These are phyloP conservation scores for Fonsecaea pedrosoi DNA, from an alignment of 2,329 filamentous ascomycete genomes.

Conservation along the genomic window DNA sequence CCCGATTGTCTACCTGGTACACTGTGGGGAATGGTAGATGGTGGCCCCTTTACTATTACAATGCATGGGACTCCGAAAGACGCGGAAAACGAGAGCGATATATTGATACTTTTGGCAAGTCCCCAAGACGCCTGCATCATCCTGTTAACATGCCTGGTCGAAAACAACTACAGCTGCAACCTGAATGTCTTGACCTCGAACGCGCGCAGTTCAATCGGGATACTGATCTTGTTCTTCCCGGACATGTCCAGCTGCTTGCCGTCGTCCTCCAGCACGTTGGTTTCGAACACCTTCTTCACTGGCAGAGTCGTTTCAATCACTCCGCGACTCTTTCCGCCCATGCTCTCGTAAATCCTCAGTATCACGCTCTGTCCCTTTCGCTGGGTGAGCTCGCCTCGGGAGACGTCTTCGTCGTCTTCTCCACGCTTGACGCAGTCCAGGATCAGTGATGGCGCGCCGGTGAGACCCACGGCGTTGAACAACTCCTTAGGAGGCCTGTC, in stretches of 20 bases:
- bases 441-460: constrained; percentile 71
- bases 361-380: constrained; percentile 80
- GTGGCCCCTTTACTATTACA: background rate
- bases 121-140: background rate
- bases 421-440: constrained; percentile 92
- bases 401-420: constrained; percentile 79
- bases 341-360: constrained; percentile 82
- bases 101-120: constrained; percentile 7
- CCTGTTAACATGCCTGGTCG: background rate
- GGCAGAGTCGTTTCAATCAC: constrained; percentile 71
- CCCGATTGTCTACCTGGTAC: background rate
- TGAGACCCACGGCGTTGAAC: constrained; percentile 69
- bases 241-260: constrained; percentile 67
- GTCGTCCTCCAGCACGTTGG: constrained; percentile 89
- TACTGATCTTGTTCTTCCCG: constrained; percentile 48
- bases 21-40: background rate
- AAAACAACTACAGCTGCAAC: constrained; percentile 58
- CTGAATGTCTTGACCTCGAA: constrained; percentile 88
- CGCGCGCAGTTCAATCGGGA: constrained; percentile 71
- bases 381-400: constrained; percentile 63
- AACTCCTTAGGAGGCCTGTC: constrained; percentile 33
- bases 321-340: constrained; percentile 80
- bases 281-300: constrained; percentile 79
- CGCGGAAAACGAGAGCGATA: background rate
- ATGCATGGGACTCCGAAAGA: background rate